Base-by-base conservation (phyloP, 257 asterid genomes). In the Salvia splendens region DNA sequence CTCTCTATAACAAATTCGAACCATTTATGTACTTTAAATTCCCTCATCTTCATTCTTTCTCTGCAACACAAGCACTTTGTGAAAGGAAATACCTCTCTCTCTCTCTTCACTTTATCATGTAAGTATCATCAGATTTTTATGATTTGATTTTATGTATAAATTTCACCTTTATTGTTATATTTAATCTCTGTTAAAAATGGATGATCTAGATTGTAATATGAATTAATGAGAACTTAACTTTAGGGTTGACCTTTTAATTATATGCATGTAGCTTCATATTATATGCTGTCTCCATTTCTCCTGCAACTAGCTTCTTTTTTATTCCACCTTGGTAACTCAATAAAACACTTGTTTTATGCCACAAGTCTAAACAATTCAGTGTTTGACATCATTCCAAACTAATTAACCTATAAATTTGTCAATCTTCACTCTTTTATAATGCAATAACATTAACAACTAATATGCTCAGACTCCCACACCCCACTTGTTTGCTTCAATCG, bases 251-350 rank as follows among this genome's bases (percentile, higher is more conserved):
- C n/a, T 17, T 17, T 60, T 12, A 1, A 43, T 0, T 11, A 40
- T 49, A 17, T 61, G 69, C 64, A 61, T 70, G 75, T 10, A n/a
- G 9, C 30, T 47, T 46, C 54, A 3, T 24, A 9, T 12, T 48
- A 70, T 61, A 49, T 14, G 60, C 67, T 84, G 94, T 86, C 89
- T 74, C 94, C 75, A 67, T 81, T 67, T 73, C 84, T 70, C 89
- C 90, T 85, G 81, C 90, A 85, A 85, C 61, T 85, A 38, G 80
- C 8, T 52, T 61, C 56, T 87, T 73, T 77, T 75, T 33, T 65
- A 78, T 60, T 72, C 77, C 12, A 12, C 45, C 56, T 72, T 76
- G 77, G 78, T 60, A 6, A 67, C 78, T 61, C 17, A 53, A 65
- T 51, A 52, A 36, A 68, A 35, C 73, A 73, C 58, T 72, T 70